A percentile compares a stretch with the other conserved stretches of the same genome.
These are phyloP conservation scores for Lophium mytilinum DNA, from an alignment of 495 filamentous ascomycete genomes.

Conservation along the genomic window DNA sequence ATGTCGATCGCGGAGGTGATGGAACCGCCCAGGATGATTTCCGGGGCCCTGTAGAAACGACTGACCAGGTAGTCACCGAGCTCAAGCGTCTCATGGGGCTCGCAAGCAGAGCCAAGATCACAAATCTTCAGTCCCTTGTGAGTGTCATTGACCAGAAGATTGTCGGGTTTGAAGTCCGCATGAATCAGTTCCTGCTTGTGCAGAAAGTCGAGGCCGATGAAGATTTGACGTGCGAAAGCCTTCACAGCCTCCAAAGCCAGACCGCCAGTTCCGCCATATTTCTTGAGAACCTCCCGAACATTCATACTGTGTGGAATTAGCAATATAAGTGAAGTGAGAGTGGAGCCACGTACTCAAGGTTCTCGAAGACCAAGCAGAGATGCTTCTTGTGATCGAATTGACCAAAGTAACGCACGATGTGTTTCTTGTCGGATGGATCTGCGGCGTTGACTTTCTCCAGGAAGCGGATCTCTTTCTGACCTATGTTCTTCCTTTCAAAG, in stretches of 20 bases:
- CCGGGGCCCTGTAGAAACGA: constrained; percentile 93
- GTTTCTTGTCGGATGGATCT: constrained; percentile 86
- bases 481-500: constrained; percentile 52
- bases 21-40: constrained; percentile 91
- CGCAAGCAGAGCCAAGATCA: constrained; percentile 88
- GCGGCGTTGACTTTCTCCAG: constrained; percentile 71
- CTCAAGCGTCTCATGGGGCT: constrained; percentile 72
- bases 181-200: constrained; percentile 89
- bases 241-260: constrained; percentile 80
- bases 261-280: constrained; percentile 80
- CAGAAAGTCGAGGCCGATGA: constrained; percentile 74
- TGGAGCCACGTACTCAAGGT: constrained; percentile 45
- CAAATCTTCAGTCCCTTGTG: constrained; percentile 87
- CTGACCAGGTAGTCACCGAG: constrained; percentile 91
- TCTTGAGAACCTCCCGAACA: constrained; percentile 89
- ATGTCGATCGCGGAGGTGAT: constrained; percentile 93
- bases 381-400: constrained; percentile 92
- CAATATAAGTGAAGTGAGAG: constrained; percentile 8
- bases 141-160: constrained; percentile 74
- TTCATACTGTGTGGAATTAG: constrained; percentile 54
- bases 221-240: constrained; percentile 89
- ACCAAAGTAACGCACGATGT: constrained; percentile 78
- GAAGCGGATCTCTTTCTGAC: constrained; percentile 90
- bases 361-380: constrained; percentile 94
- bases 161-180: constrained; percentile 95